Evolutionary conservation across 2,329 filamentous ascomycete genomes (phyloP), one percentile per base, ranked within the genome.

Genomic region (Alternaria rosae): DNA sequence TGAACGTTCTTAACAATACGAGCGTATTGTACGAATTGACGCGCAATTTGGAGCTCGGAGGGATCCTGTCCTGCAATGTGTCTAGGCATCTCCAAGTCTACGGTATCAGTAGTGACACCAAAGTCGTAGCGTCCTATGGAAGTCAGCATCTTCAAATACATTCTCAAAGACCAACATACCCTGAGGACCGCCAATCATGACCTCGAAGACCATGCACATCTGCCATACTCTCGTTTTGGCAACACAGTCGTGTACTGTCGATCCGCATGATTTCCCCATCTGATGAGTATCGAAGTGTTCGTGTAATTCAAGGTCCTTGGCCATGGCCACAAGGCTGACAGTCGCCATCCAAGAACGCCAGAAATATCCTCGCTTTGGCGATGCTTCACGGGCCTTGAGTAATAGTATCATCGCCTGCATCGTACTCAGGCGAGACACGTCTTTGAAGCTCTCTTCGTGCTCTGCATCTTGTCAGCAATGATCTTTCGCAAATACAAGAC

Each of bases 341-440:
- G 97, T 89, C 6, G 92, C 92, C 88, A 97, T 97, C 94, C 95
- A 98, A 0, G 95, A 98, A 38, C 94, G 90, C 80, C 95, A 98
- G 79, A 95, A 98, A 76, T 98, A 98, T 1, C 95, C 95, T 62
- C 92, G 89, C 76, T 97, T 97, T 0, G 94, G 94, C 9, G 91
- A 89, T n/a, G 92, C 91, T 79, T 98, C 94, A 66, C 93, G 88
- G 1, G 94, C 95, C 78, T 98, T 98, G 44, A 97, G 82, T 17
- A 97, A 85, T 45, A 98, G 89, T 45, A 97, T 82, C 64, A 97
- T 84, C 4, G 93, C 94, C 80, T 98, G 94, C 10, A 98, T 89
- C 0, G 95, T 98, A 79, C 93, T 97, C 48, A 98, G 76, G 52
- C 94, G 87, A 3, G 94, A 93, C 23, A 94, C 89, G 72, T 97